Conservation (phyloP, 306 rosid species). For the Malus sieversii region DNA sequence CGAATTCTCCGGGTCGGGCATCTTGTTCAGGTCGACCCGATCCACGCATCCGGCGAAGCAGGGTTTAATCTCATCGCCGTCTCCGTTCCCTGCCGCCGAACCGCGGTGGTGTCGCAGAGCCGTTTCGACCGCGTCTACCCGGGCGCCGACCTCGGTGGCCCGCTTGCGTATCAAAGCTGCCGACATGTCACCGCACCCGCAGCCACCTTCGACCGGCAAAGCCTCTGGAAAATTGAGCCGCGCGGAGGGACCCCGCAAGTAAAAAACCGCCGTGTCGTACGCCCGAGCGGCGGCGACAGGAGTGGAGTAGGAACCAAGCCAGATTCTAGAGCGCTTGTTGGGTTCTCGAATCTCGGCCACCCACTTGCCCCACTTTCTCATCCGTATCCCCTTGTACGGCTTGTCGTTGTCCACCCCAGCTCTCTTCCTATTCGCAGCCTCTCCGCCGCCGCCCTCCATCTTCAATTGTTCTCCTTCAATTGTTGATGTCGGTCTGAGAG, state of each 20-base stretch:
- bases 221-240: slow-evolving; percentile 83
- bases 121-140: slow-evolving; percentile 78
- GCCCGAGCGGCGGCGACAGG: slow-evolving; percentile 95
- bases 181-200: slow-evolving; percentile 47
- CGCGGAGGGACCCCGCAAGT: slow-evolving; percentile 82
- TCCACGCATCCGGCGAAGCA: slow-evolving; percentile 31
- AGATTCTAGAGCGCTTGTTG: slow-evolving; percentile 87
- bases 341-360: slow-evolving; percentile 99
- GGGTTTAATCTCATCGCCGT: slow-evolving; percentile 17
- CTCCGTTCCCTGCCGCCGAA: not conserved
- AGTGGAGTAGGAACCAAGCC: slow-evolving; percentile 96
- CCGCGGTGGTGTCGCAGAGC: slow-evolving; percentile 29
- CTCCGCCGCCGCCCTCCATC: slow-evolving; percentile 1
- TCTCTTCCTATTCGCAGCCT: slow-evolving; percentile 21
- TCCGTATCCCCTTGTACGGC: slow-evolving; percentile 93
- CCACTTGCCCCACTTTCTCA: slow-evolving; percentile 99
- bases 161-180: slow-evolving; percentile 81
- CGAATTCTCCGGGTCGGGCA: slow-evolving; percentile 79
- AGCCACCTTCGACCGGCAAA: slow-evolving; percentile 25
- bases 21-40: slow-evolving; percentile 73
- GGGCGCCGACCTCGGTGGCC: slow-evolving; percentile 89
- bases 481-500: not conserved
- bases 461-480: slow-evolving; percentile 7
- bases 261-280: slow-evolving; percentile 91
- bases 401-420: slow-evolving; percentile 36